Conservation (phyloP, 805 yeast genomes). For the Zygoascus flipseniorum region DNA sequence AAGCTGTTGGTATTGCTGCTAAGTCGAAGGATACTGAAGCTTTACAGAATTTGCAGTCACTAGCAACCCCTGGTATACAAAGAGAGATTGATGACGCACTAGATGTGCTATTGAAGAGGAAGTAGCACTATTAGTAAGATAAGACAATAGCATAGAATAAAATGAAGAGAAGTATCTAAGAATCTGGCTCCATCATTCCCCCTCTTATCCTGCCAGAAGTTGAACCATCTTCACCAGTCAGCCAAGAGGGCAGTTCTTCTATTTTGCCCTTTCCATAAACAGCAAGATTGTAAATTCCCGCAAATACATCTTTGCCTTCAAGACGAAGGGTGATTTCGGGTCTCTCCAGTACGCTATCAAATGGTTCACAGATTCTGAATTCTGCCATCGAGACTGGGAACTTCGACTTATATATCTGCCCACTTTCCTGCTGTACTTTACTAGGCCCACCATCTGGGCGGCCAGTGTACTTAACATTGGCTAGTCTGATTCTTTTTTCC, state of each 20-base stretch:
- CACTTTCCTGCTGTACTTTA: background rate
- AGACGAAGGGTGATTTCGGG: constrained; percentile 26
- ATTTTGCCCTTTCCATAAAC: constrained; percentile 42
- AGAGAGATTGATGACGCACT: constrained; percentile 12
- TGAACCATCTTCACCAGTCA: constrained; percentile 65
- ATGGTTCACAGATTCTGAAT: constrained; percentile 6
- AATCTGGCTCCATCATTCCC: constrained; percentile 21
- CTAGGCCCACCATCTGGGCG: constrained; percentile 5
- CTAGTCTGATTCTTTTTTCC: constrained; percentile 32
- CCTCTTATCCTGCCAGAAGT: constrained; percentile 39
- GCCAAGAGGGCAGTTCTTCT: constrained; percentile 59
- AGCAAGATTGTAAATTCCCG: constrained; percentile 66
- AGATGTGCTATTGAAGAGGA: background rate
- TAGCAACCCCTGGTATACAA: constrained; percentile 12
- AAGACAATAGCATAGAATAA: background rate
- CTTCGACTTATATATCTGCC: constrained; percentile 4
- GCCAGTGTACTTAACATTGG: constrained; percentile 59
- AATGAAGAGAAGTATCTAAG: background rate
- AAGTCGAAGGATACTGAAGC: constrained; percentile 19
- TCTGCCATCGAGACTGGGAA: constrained; percentile 13
- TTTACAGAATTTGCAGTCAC: constrained; percentile 14
- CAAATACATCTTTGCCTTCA: constrained; percentile 66
- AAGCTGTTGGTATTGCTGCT: constrained; percentile 26
- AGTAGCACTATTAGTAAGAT: background rate
- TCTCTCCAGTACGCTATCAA: background rate